Base-by-base conservation (phyloP, 2,329 filamentous ascomycete species). In the Bipolaris zeicola region DNA sequence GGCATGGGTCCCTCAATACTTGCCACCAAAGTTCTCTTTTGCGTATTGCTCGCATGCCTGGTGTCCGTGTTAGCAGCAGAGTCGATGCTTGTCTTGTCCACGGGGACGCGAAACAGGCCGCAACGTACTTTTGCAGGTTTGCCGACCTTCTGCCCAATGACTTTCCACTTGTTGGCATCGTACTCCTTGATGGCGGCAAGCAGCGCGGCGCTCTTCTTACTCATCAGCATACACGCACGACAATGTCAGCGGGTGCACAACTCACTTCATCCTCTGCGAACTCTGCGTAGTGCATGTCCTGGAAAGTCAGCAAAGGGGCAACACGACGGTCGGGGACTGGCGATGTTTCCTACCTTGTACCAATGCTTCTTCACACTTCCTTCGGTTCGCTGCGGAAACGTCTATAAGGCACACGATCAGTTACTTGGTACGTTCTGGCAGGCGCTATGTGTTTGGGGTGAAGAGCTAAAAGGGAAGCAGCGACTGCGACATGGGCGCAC, bases 211-310 rank as follows among this genome's bases (percentile, higher is more conserved):
- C 87, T 92, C 86, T 91, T 82, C 69, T 68, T 64, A 66, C 57
- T 58, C 34, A 63, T 75, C 60, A 75, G 69, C 59, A 60, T 54
- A 48, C 62, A 39, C 46, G 52, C 56, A 55, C 55, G 50, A 39
- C 60, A 52, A 45, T 20, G 16, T 49, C 33, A 11, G 4, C 5
- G n/a, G 14, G 24, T 22, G 34, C 31, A 36, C 18, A 57, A 64
- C 67, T 78, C 81, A 96, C 92, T 87, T 97, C 95, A 73, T 98
- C 92, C 81, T 97, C 94, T 47, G 91, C 93, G 76, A 99, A 98
- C 75, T 98, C 95, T 64, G 95, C 95, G 76, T 98, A 98, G 75
- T 99, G 95, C 95, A 99, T 99, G 70, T 99, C 95, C 91, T 95
- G 58, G 56, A 42, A 28, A 55, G 60, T 75, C 57, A 76, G 70